These are phyloP conservation scores for Asterophora lycoperdoides DNA, from an alignment of 768 basidiomycete genomes.

Conservation along the genomic window DNA sequence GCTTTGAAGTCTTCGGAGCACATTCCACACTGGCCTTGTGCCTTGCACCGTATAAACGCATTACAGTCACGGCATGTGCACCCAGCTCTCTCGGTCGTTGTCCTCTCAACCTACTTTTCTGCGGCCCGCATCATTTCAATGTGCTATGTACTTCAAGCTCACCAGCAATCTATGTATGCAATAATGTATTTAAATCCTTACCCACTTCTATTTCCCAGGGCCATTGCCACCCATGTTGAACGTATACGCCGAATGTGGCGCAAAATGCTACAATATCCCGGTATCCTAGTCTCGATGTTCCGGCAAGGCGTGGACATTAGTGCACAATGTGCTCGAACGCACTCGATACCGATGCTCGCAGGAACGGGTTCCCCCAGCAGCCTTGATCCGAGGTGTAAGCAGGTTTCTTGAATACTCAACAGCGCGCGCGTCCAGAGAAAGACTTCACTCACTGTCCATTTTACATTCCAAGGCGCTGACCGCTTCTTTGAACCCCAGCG, in stretches of 20 bases:
- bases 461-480: background rate
- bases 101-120: too few relatives aligned
- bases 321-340: conserved; percentile 4
- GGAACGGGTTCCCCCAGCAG: too few relatives aligned
- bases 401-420: background rate
- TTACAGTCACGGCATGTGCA: too few relatives aligned
- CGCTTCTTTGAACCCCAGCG: too few relatives aligned
- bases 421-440: background rate
- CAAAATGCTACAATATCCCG: too few relatives aligned
- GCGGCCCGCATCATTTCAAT: background rate
- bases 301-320: background rate
- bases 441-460: background rate
- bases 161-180: background rate
- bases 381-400: conserved; percentile 2
- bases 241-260: background rate
- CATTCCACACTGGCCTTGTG: background rate
- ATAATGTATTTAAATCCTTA: too few relatives aligned
- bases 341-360: background rate
- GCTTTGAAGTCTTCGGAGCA: background rate
- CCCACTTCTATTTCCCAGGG: background rate
- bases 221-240: background rate
- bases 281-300: background rate
- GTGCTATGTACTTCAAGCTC: background rate
- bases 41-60: background rate
- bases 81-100: too few relatives aligned